Conservation (phyloP, 2,329 filamentous ascomycete genomes). For the Fusarium brachygibbosum region DNA sequence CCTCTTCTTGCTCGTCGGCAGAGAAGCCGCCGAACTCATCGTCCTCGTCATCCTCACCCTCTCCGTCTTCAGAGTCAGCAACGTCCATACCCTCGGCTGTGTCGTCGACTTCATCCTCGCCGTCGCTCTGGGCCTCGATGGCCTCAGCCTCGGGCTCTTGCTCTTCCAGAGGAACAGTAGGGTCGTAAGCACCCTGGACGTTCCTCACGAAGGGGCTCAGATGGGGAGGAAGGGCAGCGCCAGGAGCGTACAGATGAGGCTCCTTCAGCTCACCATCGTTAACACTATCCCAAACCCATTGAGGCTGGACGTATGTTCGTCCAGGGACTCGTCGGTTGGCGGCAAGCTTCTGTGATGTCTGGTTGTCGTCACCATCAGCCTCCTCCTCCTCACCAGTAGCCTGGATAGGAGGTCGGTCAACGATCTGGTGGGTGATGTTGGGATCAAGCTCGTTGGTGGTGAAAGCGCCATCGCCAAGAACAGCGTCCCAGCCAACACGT, state of each 20-base stretch:
- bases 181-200: constrained; percentile 90
- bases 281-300: constrained; percentile 98
- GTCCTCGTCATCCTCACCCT: constrained; percentile 63
- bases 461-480: constrained; percentile 91
- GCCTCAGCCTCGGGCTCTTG: constrained; percentile 91
- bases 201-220: constrained; percentile 95
- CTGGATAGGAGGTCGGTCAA: constrained; percentile 86
- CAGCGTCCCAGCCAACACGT: constrained; percentile 92
- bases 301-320: constrained; percentile 92
- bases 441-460: constrained; percentile 90
- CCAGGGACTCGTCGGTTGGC: constrained; percentile 85
- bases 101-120: constrained; percentile 61
- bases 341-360: constrained; percentile 70
- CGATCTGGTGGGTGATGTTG: constrained; percentile 94
- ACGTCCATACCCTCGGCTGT: constrained; percentile 65
- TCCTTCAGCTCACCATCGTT: constrained; percentile 92
- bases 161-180: constrained; percentile 84
- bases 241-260: constrained; percentile 89
- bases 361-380: constrained; percentile 69
- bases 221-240: constrained; percentile 91
- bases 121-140: constrained; percentile 74
- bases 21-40: constrained; percentile 65
- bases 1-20: constrained; percentile 60
- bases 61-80: constrained; percentile 61
- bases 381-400: constrained; percentile 61